phyloP scores from a whole-genome alignment of 169 alveolate species.

The Plasmodium gallinaceum region DNA sequence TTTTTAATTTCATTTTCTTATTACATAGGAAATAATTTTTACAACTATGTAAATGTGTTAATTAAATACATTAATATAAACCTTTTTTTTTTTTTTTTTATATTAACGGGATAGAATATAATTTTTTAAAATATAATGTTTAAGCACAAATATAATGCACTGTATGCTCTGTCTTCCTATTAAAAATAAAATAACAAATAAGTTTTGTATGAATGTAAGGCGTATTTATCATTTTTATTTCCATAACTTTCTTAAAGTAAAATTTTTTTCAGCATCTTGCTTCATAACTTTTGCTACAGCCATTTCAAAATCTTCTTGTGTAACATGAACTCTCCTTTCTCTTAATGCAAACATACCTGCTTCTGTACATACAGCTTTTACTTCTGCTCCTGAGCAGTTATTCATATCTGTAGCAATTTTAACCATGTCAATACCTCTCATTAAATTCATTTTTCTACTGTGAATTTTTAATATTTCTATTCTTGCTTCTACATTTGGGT shows the following conservation, averaged over 20 bases:
- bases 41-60: too few relatives aligned
- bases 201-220: neutral
- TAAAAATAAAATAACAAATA: neutral
- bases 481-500: conserved; percentile 94
- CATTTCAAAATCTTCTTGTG: conserved; percentile 98
- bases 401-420: conserved; percentile 96
- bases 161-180: neutral
- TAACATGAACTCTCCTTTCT: conserved; percentile 98
- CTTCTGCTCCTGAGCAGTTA: conserved; percentile 99
- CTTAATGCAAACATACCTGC: conserved; percentile 99
- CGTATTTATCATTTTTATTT: conserved; percentile 77
- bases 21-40: too few relatives aligned
- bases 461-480: conserved; percentile 97
- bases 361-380: conserved; percentile 99
- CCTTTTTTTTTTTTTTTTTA: too few relatives aligned
- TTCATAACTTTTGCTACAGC: conserved; percentile 97
- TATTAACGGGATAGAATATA: too few relatives aligned
- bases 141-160: too few relatives aligned
- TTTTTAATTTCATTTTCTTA: too few relatives aligned
- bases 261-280: conserved; percentile 93
- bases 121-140: too few relatives aligned
- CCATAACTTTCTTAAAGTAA: conserved; percentile 92
- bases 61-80: too few relatives aligned
- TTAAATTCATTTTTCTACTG: conserved; percentile 96
- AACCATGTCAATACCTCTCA: conserved; percentile 96